Percentiles rank a stretch among this genome's conserved stretches.
phyloP scores from a whole-genome alignment of 148 eudicot species.

The Fagopyrum homotropicum region DNA sequence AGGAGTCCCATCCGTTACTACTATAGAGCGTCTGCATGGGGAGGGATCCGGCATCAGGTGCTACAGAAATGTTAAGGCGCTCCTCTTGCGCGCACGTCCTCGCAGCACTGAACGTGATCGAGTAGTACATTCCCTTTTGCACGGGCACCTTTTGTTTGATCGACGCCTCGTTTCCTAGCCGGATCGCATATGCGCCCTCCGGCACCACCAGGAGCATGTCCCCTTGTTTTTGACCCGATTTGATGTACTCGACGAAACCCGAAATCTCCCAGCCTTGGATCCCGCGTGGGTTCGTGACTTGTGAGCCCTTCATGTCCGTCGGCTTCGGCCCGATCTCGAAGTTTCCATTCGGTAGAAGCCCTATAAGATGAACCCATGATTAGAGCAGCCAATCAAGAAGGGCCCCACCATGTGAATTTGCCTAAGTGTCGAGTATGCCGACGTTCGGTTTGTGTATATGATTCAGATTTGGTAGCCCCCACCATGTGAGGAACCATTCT shows the following conservation, averaged over 20 bases:
- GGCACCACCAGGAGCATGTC: constrained; percentile 92
- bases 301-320: constrained; percentile 62
- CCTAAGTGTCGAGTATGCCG: constrained; percentile 5
- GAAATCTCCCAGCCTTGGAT: constrained; percentile 61
- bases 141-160: constrained; percentile 58
- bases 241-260: constrained; percentile 87
- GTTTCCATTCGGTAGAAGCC: constrained; percentile 68
- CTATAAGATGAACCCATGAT: constrained; percentile 18
- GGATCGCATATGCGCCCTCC: constrained; percentile 68
- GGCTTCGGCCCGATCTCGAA: constrained; percentile 59
- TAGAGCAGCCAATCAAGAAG: neutral
- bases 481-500: neutral
- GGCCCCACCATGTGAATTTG: constrained; percentile 9
- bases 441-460: neutral
- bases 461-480: neutral
- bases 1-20: constrained; percentile 90
- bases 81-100: constrained; percentile 93
- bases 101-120: constrained; percentile 81
- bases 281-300: constrained; percentile 34
- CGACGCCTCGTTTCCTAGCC: constrained; percentile 90
- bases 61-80: constrained; percentile 59
- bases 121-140: constrained; percentile 65
- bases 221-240: constrained; percentile 89
- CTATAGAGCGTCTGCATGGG: constrained; percentile 89
- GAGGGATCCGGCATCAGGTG: constrained; percentile 63